phyloP scores from a whole-genome alignment of 345 rosid species.

The Gossypium sturtianum region DNA sequence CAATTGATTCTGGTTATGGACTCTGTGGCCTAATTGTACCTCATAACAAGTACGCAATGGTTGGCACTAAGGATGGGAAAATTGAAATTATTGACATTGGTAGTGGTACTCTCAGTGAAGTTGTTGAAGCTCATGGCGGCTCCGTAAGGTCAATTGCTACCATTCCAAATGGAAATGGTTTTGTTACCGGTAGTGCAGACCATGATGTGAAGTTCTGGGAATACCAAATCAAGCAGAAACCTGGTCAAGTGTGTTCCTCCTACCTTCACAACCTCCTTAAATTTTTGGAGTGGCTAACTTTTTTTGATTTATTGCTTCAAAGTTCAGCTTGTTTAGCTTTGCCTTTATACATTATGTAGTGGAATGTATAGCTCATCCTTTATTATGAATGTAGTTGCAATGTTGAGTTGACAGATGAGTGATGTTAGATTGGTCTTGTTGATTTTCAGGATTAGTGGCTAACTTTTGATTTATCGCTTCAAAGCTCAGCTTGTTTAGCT shows the following conservation, averaged over 20 bases:
- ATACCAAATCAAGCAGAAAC: constrained; percentile 57
- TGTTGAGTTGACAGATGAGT: neutral
- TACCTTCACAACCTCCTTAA: neutral
- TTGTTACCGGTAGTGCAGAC: constrained; percentile 95
- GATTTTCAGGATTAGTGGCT: constrained; percentile 37
- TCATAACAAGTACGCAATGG: constrained; percentile 67
- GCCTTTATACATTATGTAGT: neutral
- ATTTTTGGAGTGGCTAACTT: neutral
- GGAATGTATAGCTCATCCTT: no score
- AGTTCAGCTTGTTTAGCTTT: neutral
- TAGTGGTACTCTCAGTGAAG: constrained; percentile 70
- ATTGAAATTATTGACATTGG: constrained; percentile 84
- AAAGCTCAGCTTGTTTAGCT: neutral
- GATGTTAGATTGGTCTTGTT: constrained; percentile 17
- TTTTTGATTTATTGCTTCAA: neutral
- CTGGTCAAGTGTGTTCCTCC: constrained; percentile 50
- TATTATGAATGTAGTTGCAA: neutral
- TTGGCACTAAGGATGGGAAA: constrained; percentile 85
- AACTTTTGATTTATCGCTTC: neutral
- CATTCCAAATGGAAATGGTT: constrained; percentile 73
- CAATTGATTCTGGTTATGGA: constrained; percentile 87
- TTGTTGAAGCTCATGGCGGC: constrained; percentile 85
- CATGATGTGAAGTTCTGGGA: constrained; percentile 93
- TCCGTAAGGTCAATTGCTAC: constrained; percentile 62
- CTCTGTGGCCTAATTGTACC: constrained; percentile 85